These are phyloP conservation scores for Blastomyces emzantsi DNA, from an alignment of 2,329 filamentous ascomycete genomes.

Conservation along the genomic window DNA sequence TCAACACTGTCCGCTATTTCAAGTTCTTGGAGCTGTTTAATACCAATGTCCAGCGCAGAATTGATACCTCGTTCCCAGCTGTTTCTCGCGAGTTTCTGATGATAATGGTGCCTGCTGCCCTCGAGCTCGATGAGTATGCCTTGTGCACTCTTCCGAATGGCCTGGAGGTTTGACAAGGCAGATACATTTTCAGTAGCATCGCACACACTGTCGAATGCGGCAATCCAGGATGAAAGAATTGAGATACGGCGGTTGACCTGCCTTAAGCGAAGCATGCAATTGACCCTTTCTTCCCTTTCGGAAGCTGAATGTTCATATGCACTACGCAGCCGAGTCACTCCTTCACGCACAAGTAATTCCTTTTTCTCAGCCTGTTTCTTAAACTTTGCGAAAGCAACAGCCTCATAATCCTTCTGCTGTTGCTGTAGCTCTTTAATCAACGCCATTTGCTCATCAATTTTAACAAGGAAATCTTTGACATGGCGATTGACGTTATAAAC, in stretches of 20 bases:
- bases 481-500: conserved; percentile 99
- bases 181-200: conserved; percentile 61
- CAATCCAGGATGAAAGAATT: conserved; percentile 84
- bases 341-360: conserved; percentile 65
- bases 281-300: conserved; percentile 71
- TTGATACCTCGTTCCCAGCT: conserved; percentile 86
- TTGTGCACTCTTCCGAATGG: conserved; percentile 78
- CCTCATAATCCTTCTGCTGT: conserved; percentile 83
- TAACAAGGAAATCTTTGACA: conserved; percentile 98
- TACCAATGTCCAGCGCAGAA: conserved; percentile 74
- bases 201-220: conserved; percentile 76
- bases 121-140: conserved; percentile 86
- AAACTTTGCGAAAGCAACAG: conserved; percentile 75
- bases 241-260: conserved; percentile 77
- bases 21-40: conserved; percentile 66
- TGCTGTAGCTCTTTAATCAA: conserved; percentile 92
- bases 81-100: conserved; percentile 68
- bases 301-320: conserved; percentile 72
- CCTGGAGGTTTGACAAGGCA: conserved; percentile 55
- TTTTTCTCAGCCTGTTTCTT: conserved; percentile 83
- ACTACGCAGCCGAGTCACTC: conserved; percentile 64
- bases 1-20: conserved; percentile 60
- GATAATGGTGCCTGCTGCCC: conserved; percentile 79
- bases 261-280: conserved; percentile 70
- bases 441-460: conserved; percentile 98